A percentile compares a stretch with the other conserved stretches of the same genome.
These are phyloP conservation scores for Coniochaeta sp. DNA, from an alignment of 2,329 filamentous ascomycete genomes.

Conservation along the genomic window DNA sequence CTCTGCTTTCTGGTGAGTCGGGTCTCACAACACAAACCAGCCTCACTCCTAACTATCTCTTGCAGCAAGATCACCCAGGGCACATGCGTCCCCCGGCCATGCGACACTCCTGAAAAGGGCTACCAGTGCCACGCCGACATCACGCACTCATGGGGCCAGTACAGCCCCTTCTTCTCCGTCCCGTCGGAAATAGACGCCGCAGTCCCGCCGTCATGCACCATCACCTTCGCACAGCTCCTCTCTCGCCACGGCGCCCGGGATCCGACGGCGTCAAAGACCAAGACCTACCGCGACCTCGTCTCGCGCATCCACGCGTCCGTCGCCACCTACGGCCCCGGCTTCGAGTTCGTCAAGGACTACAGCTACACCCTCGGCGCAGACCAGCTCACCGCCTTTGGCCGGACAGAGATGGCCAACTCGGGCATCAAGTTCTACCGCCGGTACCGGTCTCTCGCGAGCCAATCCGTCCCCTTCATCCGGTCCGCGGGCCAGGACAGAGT, in stretches of 20 bases:
- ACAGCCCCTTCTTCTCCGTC: slow-evolving; percentile 76
- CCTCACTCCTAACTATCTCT: not conserved
- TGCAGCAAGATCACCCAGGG: slow-evolving; percentile 6
- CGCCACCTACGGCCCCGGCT: slow-evolving; percentile 52
- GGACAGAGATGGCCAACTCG: slow-evolving; percentile 64
- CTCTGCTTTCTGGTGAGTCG: slow-evolving; percentile 15
- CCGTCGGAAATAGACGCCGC: slow-evolving; percentile 54
- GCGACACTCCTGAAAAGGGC: slow-evolving; percentile 46
- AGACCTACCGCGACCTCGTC: slow-evolving; percentile 56
- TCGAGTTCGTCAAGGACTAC: slow-evolving; percentile 65
- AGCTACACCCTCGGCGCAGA: slow-evolving; percentile 51
- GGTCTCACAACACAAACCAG: not conserved
- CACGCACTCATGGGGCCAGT: slow-evolving; percentile 75
- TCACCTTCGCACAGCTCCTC: slow-evolving; percentile 75
- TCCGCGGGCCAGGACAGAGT: slow-evolving; percentile 32
- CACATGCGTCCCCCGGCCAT: slow-evolving; percentile 22
- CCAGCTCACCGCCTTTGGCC: slow-evolving; percentile 55
- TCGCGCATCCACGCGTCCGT: slow-evolving; percentile 52
- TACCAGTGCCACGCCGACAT: slow-evolving; percentile 56
- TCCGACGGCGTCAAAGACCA: slow-evolving; percentile 63
- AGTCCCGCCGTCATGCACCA: slow-evolving; percentile 58
- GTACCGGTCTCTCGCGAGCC: slow-evolving; percentile 53
- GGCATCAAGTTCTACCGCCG: slow-evolving; percentile 69
- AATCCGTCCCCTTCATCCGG: slow-evolving; percentile 29
- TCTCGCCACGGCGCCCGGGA: slow-evolving; percentile 81